These are phyloP conservation scores for Delitschia confertaspora DNA, from an alignment of 495 filamentous ascomycete species.

Conservation along the genomic window DNA sequence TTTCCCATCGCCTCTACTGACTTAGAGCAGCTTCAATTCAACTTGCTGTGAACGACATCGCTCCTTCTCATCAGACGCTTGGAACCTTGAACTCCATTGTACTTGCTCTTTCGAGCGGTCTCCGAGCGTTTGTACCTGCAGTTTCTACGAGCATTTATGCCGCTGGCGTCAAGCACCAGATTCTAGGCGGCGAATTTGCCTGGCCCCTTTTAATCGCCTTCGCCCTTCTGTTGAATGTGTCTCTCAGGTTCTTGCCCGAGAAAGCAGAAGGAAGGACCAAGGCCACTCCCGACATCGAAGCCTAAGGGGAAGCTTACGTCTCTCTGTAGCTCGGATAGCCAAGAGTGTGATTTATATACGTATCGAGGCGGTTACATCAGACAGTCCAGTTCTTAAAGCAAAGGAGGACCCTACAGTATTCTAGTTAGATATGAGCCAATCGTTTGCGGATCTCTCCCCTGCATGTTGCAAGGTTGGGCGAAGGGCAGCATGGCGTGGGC, in stretches of 20 bases:
- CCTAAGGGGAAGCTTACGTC: neutral
- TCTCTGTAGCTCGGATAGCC: neutral
- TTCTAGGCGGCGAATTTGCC: constrained; percentile 51
- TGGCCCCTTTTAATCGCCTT: constrained; percentile 52
- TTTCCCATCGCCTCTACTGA: constrained; percentile 4
- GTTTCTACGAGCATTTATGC: constrained; percentile 55
- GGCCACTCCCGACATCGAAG: too few species aligned
- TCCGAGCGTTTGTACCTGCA: constrained; percentile 52
- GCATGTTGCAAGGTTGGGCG: too few species aligned
- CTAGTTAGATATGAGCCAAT: neutral
- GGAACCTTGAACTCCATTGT: constrained; percentile 59
- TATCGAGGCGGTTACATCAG: neutral
- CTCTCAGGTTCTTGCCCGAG: constrained; percentile 42
- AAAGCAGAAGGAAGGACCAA: constrained; percentile 36
- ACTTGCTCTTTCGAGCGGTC: constrained; percentile 44
- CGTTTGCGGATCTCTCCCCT: too few species aligned
- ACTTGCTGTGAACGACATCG: constrained; percentile 59
- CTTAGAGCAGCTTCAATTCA: constrained; percentile 43
- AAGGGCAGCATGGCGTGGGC: too few species aligned
- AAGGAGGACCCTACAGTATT: neutral
- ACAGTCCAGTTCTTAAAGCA: neutral
- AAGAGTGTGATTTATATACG: neutral
- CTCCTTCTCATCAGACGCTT: constrained; percentile 48
- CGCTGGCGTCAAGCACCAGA: constrained; percentile 46
- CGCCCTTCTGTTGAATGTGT: constrained; percentile 39